Base-by-base conservation (phyloP, 1,284 basidiomycete species). In the Phellinidium pouzarii region DNA sequence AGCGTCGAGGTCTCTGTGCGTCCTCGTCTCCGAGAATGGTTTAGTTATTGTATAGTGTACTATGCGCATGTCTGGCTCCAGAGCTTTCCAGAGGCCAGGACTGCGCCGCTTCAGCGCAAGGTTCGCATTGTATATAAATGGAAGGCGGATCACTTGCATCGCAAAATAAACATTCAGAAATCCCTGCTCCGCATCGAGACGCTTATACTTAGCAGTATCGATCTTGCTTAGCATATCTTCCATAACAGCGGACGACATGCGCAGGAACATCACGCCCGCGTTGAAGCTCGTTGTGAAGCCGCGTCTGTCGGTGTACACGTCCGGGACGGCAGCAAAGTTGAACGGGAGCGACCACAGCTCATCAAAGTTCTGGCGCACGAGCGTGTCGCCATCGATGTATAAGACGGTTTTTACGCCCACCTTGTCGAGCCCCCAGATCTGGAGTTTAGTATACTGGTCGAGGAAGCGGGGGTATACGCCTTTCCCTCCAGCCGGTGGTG, bases 91-190 rank as follows among this genome's bases (percentile, higher is more conserved):
- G n/a, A 74, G 52, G 47, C 27, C 45, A 25, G 65, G 65, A 51
- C 61, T 66, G 31, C 65, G 61, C 41, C 55, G 50, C 62, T 75
- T 75, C 60, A 73, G 71, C 7, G 68, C 72, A 9, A 75, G 62
- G 59, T 75, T 75, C 49, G 65, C 71, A 59, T 75, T 75, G 61
- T 75, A 75, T 27, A 67, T 66, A 58, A 71, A 72, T 2, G 74
- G 74, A 3, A 76, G 62, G 12, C 69, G 64, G 19, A 71, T 55
- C 17, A 60, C 67, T 38, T 67, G 66, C 29, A 65, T 61, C 1
- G 66, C 69, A 51, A 70, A 75, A 58, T 71, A 75, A 20, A 69
- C 59, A 59, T 75, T 75, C 19, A 76, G 61, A 61, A 73, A 75
- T 12, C 70, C 64, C 60, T 75, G 74, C 57, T 75, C 74, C 2